A percentile compares a stretch with the other conserved stretches of the same genome.
Evolutionary conservation across 306 rosid genomes (phyloP).

Genomic region (Biancaea sappan): DNA sequence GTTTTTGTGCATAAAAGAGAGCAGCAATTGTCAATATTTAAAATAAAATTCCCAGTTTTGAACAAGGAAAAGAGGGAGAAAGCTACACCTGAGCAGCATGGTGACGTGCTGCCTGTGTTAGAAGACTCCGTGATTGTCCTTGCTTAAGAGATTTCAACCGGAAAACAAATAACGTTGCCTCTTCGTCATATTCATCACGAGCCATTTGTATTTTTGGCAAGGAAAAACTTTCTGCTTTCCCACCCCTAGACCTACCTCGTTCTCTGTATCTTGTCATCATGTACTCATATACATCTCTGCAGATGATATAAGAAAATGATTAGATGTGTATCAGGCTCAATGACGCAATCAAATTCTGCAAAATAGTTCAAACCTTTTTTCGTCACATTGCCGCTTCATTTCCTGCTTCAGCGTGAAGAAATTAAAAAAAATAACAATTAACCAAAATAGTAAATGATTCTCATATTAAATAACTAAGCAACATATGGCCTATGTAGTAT

Average conservation of each 20-base stretch:
- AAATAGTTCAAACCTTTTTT: constrained; percentile 67
- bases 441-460: constrained; percentile 15
- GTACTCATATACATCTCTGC: constrained; percentile 81
- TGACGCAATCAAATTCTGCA: constrained; percentile 13
- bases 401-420: constrained; percentile 68
- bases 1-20: constrained; percentile 42
- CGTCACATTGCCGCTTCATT: constrained; percentile 96
- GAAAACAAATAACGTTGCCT: constrained; percentile 87
- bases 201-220: constrained; percentile 76
- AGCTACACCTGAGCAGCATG: constrained; percentile 91
- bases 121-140: constrained; percentile 94
- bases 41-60: constrained; percentile 2
- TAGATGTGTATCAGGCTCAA: constrained; percentile 24
- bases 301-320: constrained; percentile 38
- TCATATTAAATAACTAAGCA: constrained; percentile 17
- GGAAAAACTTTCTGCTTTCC: constrained; percentile 71
- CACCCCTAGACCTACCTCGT: constrained; percentile 76
- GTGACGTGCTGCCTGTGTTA: constrained; percentile 97
- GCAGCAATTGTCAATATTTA: constrained; percentile 23
- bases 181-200: constrained; percentile 87
- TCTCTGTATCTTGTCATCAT: constrained; percentile 71
- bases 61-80: constrained; percentile 17
- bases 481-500: neutral
- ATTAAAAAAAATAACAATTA: neutral
- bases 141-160: constrained; percentile 93